Base-by-base conservation (phyloP, 2,329 filamentous ascomycete genomes). In the Sarocladiaceae sp. region DNA sequence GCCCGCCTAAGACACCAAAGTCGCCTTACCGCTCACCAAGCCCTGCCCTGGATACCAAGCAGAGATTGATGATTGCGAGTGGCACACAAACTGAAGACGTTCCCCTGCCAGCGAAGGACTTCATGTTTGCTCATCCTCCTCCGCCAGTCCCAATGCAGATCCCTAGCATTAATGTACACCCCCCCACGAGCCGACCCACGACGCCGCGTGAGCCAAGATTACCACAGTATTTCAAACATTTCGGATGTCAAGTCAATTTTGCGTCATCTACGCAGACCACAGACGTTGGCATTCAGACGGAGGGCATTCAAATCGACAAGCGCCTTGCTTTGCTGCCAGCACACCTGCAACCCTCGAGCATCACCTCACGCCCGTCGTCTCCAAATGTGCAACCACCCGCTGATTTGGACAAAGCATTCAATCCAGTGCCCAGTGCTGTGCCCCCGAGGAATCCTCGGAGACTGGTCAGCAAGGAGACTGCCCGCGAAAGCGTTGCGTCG, bases 121-220 rank as follows among this genome's bases (percentile, higher is more conserved):
- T 40, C 52, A 31, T 50, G 36, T 53, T 37, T 7, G 50, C 49
- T 2, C 62, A 68, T 3, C 60, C 66, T 8, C 68, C 58, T 46
- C 62, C 58, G 56, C 70, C 67, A 10, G 68, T 69, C 53, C 71
- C 73, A 58, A 69, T 82, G 54, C 63, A 76, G 4, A 87, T 97
- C 55, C 93, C 93, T 1, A 88, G 86, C 60, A 99, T 99, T 64
- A 88, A 90, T 52, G 90, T 99, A 50, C 88, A 96, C 59, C 94
- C 94, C 28, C 93, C 94, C 0, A 83, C 79, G 3, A 96, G 90
- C 52, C 82, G 88, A 46, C 91, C 93, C n/a, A 76, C 85, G 4
- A 91, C 90, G 2, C 90, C 90, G 2, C 81, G 80, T 46, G 82
- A 86, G 58, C 84, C 86, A 50, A 78, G 84, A 5, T 80, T 96